Percentiles rank a stretch among this genome's conserved stretches.
Evolutionary conservation across 140 eudicot genomes (phyloP).

Genomic region (Cichorium intybus): DNA sequence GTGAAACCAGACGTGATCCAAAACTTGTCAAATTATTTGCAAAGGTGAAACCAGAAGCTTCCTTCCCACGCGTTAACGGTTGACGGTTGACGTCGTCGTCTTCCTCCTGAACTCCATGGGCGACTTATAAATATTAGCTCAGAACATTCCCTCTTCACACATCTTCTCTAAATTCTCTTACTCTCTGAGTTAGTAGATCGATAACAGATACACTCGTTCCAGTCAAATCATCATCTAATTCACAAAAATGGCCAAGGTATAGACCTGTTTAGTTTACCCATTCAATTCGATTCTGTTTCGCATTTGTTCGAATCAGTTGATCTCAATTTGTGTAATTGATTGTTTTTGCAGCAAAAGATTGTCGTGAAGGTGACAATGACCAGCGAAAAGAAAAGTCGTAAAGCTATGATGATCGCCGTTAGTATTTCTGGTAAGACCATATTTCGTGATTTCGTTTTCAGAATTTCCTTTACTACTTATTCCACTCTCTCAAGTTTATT

Average conservation of each 20-base stretch:
- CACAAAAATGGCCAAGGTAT: conserved; percentile 16
- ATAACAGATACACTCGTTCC: not conserved
- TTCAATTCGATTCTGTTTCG: not conserved
- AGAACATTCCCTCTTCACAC: not conserved
- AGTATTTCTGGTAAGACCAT: conserved; percentile 5
- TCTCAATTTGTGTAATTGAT: not conserved
- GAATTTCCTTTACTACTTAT: too few species aligned
- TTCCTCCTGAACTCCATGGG: not conserved
- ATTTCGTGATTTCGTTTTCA: not conserved
- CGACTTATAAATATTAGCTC: not conserved
- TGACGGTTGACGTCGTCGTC: not conserved
- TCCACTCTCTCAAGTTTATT: too few species aligned
- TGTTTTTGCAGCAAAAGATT: conserved; percentile 25
- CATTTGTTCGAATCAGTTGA: not conserved
- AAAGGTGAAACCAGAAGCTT: too few species aligned
- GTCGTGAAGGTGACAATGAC: conserved; percentile 13
- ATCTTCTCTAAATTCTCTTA: not conserved
- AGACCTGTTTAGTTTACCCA: not conserved
- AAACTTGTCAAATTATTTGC: too few species aligned
- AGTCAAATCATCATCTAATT: not conserved
- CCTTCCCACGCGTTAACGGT: too few species aligned
- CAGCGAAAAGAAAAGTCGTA: conserved; percentile 7
- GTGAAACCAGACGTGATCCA: not conserved
- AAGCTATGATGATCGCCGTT: conserved; percentile 18
- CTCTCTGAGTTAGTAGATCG: not conserved